phyloP scores from a whole-genome alignment of 2,329 filamentous ascomycete species.

The Arthrobotrys pseudoclavata region DNA sequence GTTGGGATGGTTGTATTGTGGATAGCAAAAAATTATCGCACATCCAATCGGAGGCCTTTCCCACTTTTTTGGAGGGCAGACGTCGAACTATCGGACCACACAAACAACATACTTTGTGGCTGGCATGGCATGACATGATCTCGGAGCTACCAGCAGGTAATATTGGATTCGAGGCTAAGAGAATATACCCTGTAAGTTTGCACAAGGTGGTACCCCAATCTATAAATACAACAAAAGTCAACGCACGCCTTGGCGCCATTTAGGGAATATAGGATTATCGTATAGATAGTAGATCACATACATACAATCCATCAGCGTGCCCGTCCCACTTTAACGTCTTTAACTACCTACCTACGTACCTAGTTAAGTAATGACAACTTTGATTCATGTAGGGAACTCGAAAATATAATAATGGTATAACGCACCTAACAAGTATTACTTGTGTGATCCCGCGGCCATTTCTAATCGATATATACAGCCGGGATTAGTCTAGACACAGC shows the following conservation, averaged over 20 bases:
- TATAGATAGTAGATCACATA: too few species aligned
- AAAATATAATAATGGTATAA: too few species aligned
- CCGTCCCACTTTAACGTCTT: too few species aligned
- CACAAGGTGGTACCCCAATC: background rate
- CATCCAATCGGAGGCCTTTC: background rate
- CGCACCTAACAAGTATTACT: too few species aligned
- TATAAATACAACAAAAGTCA: constrained; percentile 1
- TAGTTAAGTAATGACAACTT: too few species aligned
- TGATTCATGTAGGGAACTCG: too few species aligned
- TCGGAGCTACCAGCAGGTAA: background rate
- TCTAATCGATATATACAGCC: too few species aligned
- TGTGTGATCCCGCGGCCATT: too few species aligned
- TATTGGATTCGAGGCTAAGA: background rate
- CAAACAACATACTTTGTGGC: background rate
- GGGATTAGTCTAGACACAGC: too few species aligned
- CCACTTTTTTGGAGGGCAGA: background rate
- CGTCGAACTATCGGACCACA: constrained; percentile 2
- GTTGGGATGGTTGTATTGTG: background rate
- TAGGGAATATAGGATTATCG: too few species aligned
- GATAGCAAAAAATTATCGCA: background rate
- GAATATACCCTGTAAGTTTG: background rate
- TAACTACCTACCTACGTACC: too few species aligned
- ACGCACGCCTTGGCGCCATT: background rate
- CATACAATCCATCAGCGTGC: too few species aligned
- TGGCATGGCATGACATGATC: background rate